Evolutionary conservation across 768 basidiomycete genomes (phyloP), one percentile per base, ranked within the genome.

Genomic region (Mrakia gelida): DNA sequence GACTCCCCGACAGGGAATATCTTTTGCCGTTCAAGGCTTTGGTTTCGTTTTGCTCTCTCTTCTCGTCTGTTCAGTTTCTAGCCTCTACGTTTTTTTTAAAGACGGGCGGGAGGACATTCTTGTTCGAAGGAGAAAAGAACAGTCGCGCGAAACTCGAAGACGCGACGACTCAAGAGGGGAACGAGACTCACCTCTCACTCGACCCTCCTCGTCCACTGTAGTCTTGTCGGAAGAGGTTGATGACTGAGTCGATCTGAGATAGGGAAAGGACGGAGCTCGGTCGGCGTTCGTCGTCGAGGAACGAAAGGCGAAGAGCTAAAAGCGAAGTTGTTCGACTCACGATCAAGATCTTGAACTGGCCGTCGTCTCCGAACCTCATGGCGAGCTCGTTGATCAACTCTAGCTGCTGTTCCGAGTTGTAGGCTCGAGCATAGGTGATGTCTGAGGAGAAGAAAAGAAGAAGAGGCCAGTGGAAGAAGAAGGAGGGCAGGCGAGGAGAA

Each of bases 381-480:
- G 78, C 78, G 5, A 79, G 68, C 59, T 79, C 78, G 23, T 79
- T 79, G 74, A 79, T 75, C n/a, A 75, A 41, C 56, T 79, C 78
- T 30, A 78, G 72, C 62, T 73, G 77, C 26, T 78, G 71, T n/a
- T 78, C 77, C 3, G 77, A 78, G 49, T 78, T 73, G 45, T 78
- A 79, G 5, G 65, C 65, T n/a, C 67, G 65, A 26, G 71, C 78
- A 21, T 67, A 78, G 59, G 30, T 73, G 71, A 71, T 73, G 59
- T 65, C 77, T 78, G 71, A 49, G 62, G 26, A 73, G 52, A 6
- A 9, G 45, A 15, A 56, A n/a, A 34, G n/a, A 23, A 49, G 63
- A 45, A 18, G 65, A 4, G 15, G 38, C 34, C n/a, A 49, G 13
- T 18, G 34, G 28, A 23, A 32, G 54, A n/a, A n/a, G n/a, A n/a